Evolutionary conservation across 176 grass and related monocot genomes (phyloP), one percentile per base, ranked within the genome.

Genomic region (Saccharum spontaneum): DNA sequence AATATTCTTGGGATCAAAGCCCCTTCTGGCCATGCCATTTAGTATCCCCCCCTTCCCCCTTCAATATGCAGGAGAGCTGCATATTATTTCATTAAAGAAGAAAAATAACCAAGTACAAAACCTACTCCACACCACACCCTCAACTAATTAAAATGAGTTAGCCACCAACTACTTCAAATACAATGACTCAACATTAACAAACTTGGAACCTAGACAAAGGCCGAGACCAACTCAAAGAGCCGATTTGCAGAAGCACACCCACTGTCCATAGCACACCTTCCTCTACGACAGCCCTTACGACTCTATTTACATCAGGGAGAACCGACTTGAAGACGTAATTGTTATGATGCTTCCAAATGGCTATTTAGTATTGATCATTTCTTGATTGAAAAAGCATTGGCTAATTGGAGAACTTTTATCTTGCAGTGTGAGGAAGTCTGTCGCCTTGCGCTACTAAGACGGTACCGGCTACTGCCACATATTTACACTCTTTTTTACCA

Each of bases 391-490:
- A 84, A 77, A 40, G 39, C 22, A 68, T 5, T 39, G 7, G 61
- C 12, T 69, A 45, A 67, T 79, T 90, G 22, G 71, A 83, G 79
- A n/a, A 23, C 3, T 79, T 68, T 5, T 33, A 73, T 90, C 38
- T 91, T 84, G 49, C 82, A 98, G 93, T 94, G 93, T 18, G 91
- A 98, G 88, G 91, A 98, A 87, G 93, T 98, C 70, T 98, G 96
- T 59, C 93, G 96, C 33, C 96, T 98, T 86, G 96, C 96, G 13
- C 82, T 98, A 57, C 82, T 92, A 83, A 98, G 96, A 77, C 90
- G 93, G 61, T 98, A 92, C 72, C 82, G 85, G 73, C 70, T 98
- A 30, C 57, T 98, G 59, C 93, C 93, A 63, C 96, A 98, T 80
- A 88, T 98, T 79, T 98, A 98, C 79, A 95, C 91, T 54, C 86